Evolutionary conservation across 768 basidiomycete genomes (phyloP).

Genomic region (Boletus fagicola): DNA sequence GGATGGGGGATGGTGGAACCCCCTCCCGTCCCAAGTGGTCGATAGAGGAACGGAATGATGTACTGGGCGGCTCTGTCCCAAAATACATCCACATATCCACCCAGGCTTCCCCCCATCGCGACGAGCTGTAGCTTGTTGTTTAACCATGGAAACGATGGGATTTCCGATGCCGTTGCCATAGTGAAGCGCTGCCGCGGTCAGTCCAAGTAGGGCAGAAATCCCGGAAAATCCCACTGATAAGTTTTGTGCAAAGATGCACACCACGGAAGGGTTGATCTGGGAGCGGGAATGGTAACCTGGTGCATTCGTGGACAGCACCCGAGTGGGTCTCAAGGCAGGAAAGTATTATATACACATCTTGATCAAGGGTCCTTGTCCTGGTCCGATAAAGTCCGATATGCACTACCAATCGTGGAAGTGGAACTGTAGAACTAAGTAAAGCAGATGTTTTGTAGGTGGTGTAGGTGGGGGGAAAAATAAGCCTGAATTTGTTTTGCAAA

Average conservation of each 20-base stretch:
- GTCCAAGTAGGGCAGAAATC: not conserved
- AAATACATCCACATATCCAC: not conserved
- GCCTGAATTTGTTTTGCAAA: not conserved
- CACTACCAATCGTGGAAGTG: too few species aligned
- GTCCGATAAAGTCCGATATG: too few species aligned
- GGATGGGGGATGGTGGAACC: not conserved
- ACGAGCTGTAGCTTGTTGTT: not conserved
- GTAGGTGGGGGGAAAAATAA: not conserved
- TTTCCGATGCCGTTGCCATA: not conserved
- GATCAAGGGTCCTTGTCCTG: too few species aligned
- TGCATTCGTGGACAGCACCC: too few species aligned
- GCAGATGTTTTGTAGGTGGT: not conserved
- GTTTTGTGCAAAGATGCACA: not conserved
- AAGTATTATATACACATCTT: too few species aligned
- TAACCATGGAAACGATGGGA: slow-evolving; percentile 14
- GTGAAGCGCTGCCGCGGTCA: not conserved
- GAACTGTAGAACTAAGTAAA: too few species aligned
- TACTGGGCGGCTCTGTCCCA: too few species aligned
- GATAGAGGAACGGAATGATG: not conserved
- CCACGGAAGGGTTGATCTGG: not conserved
- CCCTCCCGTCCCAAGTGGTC: not conserved
- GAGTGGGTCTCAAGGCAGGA: too few species aligned
- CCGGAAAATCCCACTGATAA: not conserved
- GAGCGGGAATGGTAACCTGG: too few species aligned
- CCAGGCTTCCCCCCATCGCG: not conserved